Conservation (phyloP, 192 early-diverging fungal genomes). For the Entophlyctis helioformis region DNA sequence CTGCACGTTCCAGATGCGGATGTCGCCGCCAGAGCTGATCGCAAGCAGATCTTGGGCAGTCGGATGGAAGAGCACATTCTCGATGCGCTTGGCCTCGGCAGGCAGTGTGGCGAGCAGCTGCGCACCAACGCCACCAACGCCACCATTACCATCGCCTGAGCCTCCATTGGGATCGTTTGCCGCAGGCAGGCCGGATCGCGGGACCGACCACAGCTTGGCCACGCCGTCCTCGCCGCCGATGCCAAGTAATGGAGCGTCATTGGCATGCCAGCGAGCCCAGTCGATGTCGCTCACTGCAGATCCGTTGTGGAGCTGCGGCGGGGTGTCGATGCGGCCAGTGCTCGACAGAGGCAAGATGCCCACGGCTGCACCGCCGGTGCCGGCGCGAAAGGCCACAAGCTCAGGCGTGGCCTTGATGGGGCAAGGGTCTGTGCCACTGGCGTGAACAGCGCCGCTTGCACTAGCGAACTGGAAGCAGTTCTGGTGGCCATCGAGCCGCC, state of each 20-base stretch:
- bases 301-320: no score
- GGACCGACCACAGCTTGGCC: slow-evolving; percentile 4
- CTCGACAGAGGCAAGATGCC: slow-evolving; percentile 1
- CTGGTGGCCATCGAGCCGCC: neutral
- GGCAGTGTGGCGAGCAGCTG: no score
- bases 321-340: neutral
- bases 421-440: slow-evolving; percentile 1
- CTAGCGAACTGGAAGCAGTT: slow-evolving; percentile 3
- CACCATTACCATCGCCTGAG: no score
- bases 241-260: neutral
- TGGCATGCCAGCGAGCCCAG: neutral
- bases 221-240: slow-evolving; percentile 9
- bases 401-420: slow-evolving; percentile 4
- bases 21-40: neutral
- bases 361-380: slow-evolving; percentile 2
- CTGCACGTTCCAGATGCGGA: slow-evolving; percentile 10
- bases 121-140: no score
- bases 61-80: slow-evolving; percentile 11
- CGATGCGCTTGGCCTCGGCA: slow-evolving; percentile 3
- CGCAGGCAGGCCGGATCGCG: neutral
- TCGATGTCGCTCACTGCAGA: no score
- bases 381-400: slow-evolving; percentile 9
- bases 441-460: neutral
- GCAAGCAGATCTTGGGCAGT: slow-evolving; percentile 9
- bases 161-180: no score